Evolutionary conservation across 176 grass and related monocot species (phyloP), one percentile per base, ranked within the genome.

Genomic region (Carex littledalei): DNA sequence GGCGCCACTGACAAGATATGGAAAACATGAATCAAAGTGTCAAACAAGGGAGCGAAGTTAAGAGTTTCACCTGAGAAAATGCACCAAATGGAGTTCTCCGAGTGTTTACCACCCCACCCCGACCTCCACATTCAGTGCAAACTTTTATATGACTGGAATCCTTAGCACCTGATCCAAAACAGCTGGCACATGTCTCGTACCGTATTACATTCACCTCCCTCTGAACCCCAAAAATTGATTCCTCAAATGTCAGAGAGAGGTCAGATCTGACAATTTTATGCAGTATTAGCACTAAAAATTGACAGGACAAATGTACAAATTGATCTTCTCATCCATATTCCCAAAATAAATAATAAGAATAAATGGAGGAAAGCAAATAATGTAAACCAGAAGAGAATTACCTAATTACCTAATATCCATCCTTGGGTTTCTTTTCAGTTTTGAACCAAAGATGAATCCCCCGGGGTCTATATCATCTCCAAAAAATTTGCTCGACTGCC

Each of bases 231-330:
- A 90, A 63, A 52, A 98, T 87, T 70, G 95, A 90, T 94, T 94
- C 95, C 91, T 98, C 91, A 91, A 98, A 98, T 85, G 91, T 91
- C 86, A 98, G 82, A 84, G 78, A 65, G 45, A 98, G 91, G 84
- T 93, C 92, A 85, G 84, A 84, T 21, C 95, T 98, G 87, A 76
- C 29, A 63, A 73, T 63, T 67, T 49, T 62, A 77, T 53, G 60
- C 18, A 43, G 35, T 54, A 54, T 76, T 76, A 86, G 56, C n/a
- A 63, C 54, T 81, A 60, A 7, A 72, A 39, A 18, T 68, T 37
- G 15, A 39, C 15, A 69, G 29, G 32, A 69, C 32, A 69, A 39
- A 50, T 50, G 47, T 62, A 62, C 41, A 74, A 22, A 49, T 45
- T 49, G 43, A 49, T 5, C 43, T 74, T 14, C 70, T 20, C 39